Base-by-base conservation (phyloP, 768 basidiomycete genomes). In the Auricularia auricula-judae region DNA sequence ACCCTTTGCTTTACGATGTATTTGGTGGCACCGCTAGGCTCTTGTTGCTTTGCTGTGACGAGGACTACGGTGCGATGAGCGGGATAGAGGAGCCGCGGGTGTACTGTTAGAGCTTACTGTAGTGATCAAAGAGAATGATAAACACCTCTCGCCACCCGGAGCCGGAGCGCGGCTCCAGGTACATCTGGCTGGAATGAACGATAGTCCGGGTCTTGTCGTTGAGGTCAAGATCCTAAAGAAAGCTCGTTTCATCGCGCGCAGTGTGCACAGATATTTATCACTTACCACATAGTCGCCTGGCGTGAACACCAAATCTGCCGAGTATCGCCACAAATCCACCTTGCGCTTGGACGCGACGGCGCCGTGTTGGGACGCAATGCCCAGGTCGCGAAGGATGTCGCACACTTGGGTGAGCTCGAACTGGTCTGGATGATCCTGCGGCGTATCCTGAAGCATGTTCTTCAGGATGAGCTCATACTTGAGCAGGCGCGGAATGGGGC, bases 111-210 rank as follows among this genome's bases (percentile, higher is more conserved):
- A 34, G 76, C 91, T 74, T 65, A 93, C 93, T 74, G 70, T 98
- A 99, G 70, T 98, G 93, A 74, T 99, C 97, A 69, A 99, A 97
- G 2, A 99, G 78, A 63, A 98, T 79, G 5, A 96, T 88, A 66
- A 87, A 89, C 8, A 96, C 81, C 74, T 98, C 94, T 51, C 85
- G 86, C 91, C 93, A 96, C 51, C 88, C 90, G 67, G 93, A 84
- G 11, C 90, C 91, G 36, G 86, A 86, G 66, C 96, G 94, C 18
- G 93, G 89, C 69, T 94, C 92, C 61, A 93, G 83, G 63, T 89
- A 80, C 35, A 98, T 76, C 67, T 86, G 91, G 5, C 93, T 87
- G 1, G 88, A 84, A 70, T 94, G 86, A 36, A 98, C 86, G 63
- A 98, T 77, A 4, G 89, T 88, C 11, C 97, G 82, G 67, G 86